These are phyloP conservation scores for Penicillium expansum DNA, from an alignment of 2,329 filamentous ascomycete genomes.

Conservation along the genomic window DNA sequence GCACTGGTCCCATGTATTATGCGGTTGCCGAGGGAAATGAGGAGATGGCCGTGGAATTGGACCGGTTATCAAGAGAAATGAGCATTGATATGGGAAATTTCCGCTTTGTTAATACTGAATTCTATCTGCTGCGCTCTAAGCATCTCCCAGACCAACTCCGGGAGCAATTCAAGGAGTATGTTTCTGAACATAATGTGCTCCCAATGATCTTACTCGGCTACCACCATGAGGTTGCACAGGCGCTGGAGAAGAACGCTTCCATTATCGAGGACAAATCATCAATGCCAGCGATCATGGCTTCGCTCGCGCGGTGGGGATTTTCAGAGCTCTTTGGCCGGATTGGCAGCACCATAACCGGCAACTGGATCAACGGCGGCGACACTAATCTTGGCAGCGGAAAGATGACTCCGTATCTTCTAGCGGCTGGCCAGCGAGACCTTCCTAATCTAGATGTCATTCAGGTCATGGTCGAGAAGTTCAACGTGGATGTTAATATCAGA, in stretches of 20 bases:
- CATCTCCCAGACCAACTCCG: neutral
- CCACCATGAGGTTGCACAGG: conserved; percentile 9
- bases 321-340: conserved; percentile 15
- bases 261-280: neutral
- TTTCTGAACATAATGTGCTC: conserved; percentile 1
- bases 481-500: conserved; percentile 17
- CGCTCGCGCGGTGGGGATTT: conserved; percentile 20
- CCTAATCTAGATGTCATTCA: conserved; percentile 20
- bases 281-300: conserved; percentile 8
- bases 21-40: conserved; percentile 6
- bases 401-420: conserved; percentile 14
- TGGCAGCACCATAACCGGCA: conserved; percentile 1
- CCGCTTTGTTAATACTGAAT: neutral
- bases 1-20: neutral
- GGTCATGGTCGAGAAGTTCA: conserved; percentile 18
- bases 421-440: conserved; percentile 12
- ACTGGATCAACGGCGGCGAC: conserved; percentile 19
- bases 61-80: neutral
- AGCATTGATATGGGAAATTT: neutral
- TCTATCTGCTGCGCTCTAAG: conserved; percentile 4
- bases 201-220: conserved; percentile 8
- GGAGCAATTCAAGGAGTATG: neutral
- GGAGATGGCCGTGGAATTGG: conserved; percentile 14
- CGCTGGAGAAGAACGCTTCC: conserved; percentile 5
- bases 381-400: neutral